Base-by-base conservation (phyloP, 345 rosid genomes). In the Cardamine chenopodiifolia region DNA sequence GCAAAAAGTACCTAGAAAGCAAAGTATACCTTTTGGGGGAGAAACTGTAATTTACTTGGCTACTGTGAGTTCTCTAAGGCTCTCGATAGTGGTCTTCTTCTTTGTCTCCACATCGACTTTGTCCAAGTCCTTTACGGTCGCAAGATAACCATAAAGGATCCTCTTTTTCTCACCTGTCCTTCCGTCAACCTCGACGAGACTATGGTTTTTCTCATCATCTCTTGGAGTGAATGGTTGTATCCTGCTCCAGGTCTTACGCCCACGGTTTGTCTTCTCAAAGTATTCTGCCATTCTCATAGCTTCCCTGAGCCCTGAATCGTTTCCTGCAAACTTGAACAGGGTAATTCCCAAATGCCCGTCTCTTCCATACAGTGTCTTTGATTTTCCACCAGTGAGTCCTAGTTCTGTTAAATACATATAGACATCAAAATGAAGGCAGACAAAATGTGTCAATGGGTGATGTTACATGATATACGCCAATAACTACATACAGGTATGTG, bases 291-390 rank as follows among this genome's bases (percentile, higher is more conserved):
- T 78, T 73, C 75, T 82, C 66, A 83, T n/a, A 37, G 98, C 99
- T 73, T 90, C 93, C 70, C 78, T 84, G 77, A 96, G 80, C 71
- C 99, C 96, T 18, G 84, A 79, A 47, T 80, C 85, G 58, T 90
- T 90, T 55, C 89, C 87, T 20, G 77, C 60, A 83, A 89, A 96
- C 88, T 81, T 90, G 37, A 88, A 78, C 62, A 88, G 83, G 19
- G 96, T 89, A 45, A 87, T 76, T 63, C 98, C 99, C 61, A 84
- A 80, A 84, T 90, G 99, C 76, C 99, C 99, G 2, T 92, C 99
- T 85, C 93, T 90, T 57, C 87, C 96, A 75, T 92, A 96, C 60
- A 96, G 72, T 60, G 97, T 83, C 80, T 87, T 92, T 60, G 98
- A 86, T 86, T 88, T 96, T 82, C 96, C 94, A 79, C 87, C 86